Evolutionary conservation across 352 stramenopile species (phyloP).

Genomic region (Blastocystis sp.): DNA sequence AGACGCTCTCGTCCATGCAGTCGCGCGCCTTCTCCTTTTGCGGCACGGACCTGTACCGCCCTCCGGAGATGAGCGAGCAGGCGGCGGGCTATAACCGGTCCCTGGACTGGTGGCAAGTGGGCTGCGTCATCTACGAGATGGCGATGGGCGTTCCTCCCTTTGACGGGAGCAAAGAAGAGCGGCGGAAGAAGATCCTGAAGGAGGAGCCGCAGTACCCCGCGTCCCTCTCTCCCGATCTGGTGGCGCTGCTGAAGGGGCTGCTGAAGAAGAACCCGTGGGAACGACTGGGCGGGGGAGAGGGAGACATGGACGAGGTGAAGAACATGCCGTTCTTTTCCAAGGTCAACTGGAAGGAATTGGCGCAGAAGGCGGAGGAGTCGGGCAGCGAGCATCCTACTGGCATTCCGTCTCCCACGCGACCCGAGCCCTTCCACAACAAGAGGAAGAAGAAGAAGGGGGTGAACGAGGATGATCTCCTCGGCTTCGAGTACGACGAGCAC

Average conservation of each 20-base stretch:
- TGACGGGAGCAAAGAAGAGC: slow-evolving; percentile 22
- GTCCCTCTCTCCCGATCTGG: slow-evolving; percentile 14
- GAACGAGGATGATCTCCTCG: slow-evolving; percentile 23
- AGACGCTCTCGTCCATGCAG: slow-evolving; percentile 49
- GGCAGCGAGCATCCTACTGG: neutral
- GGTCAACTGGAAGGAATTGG: slow-evolving; percentile 34
- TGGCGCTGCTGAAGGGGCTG: slow-evolving; percentile 59
- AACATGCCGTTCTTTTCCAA: slow-evolving; percentile 24
- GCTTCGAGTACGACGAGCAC: slow-evolving; percentile 60
- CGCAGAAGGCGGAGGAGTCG: neutral
- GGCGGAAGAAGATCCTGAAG: slow-evolving; percentile 26
- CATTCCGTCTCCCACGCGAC: slow-evolving; percentile 16
- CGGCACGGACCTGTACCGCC: slow-evolving; percentile 70
- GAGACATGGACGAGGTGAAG: slow-evolving; percentile 57
- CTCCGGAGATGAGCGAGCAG: slow-evolving; percentile 51
- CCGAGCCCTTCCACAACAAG: neutral
- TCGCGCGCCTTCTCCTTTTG: slow-evolving; percentile 69
- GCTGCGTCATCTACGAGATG: slow-evolving; percentile 70
- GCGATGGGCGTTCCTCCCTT: slow-evolving; percentile 37
- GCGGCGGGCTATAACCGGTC: slow-evolving; percentile 40
- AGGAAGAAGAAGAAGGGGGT: neutral
- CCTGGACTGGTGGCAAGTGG: slow-evolving; percentile 71
- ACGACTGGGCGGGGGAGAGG: slow-evolving; percentile 54
- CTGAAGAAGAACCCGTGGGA: slow-evolving; percentile 55
- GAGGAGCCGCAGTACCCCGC: slow-evolving; percentile 47